Evolutionary conservation across 257 asterid species (phyloP).

Genomic region (Ilex aquifolium): DNA sequence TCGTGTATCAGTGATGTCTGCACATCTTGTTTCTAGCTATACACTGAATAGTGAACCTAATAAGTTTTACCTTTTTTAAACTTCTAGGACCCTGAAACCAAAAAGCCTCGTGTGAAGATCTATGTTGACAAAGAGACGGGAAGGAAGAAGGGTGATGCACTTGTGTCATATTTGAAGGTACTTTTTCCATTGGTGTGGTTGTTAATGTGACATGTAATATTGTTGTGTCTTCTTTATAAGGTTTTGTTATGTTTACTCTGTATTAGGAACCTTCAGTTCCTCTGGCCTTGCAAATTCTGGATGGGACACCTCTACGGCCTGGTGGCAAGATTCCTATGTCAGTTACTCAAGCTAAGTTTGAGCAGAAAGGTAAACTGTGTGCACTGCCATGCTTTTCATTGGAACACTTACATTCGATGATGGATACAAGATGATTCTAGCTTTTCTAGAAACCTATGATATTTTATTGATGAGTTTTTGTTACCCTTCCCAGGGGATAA

Average conservation of each 20-base stretch:
- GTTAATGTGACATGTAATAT: slow-evolving; percentile 2
- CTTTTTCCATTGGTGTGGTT: slow-evolving; percentile 16
- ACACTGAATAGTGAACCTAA: too few species aligned
- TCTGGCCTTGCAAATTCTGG: slow-evolving; percentile 77
- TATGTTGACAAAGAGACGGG: slow-evolving; percentile 86
- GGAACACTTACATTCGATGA: slow-evolving; percentile 7
- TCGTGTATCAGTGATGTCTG: too few species aligned
- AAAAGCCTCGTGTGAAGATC: slow-evolving; percentile 88
- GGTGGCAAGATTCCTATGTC: slow-evolving; percentile 70
- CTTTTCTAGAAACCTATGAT: background rate
- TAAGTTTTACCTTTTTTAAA: slow-evolving; percentile 2
- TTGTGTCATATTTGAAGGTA: slow-evolving; percentile 87
- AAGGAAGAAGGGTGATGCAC: slow-evolving; percentile 88
- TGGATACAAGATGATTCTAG: slow-evolving; percentile 14
- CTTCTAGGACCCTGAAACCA: slow-evolving; percentile 87
- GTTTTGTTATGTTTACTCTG: slow-evolving; percentile 7
- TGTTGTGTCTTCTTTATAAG: background rate
- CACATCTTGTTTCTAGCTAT: too few species aligned
- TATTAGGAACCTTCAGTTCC: slow-evolving; percentile 93
- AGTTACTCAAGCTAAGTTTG: slow-evolving; percentile 78
- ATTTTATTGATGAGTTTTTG: slow-evolving; percentile 6
- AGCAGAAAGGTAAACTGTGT: slow-evolving; percentile 72
- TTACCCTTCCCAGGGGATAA: slow-evolving; percentile 53
- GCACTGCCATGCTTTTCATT: slow-evolving; percentile 6
- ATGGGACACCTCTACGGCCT: slow-evolving; percentile 78